Evolutionary conservation across 306 rosid species (phyloP), one percentile per base, ranked within the genome.

Genomic region (Begonia peltatifolia): DNA sequence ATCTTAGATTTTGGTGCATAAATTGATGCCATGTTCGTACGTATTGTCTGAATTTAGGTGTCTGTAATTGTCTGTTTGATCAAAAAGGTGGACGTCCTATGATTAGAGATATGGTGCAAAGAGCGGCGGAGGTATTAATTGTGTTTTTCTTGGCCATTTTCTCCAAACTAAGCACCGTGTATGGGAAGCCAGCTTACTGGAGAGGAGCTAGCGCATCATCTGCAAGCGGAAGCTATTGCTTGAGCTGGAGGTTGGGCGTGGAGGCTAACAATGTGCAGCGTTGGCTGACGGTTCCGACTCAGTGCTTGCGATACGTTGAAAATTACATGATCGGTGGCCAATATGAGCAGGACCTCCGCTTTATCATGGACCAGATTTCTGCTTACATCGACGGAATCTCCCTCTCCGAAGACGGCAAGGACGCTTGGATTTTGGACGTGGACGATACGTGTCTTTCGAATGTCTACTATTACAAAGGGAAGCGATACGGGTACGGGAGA

Each of bases 401-500:
- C 9, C 58, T 60, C 12, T 17, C 70, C 1, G 18, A 4, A 1
- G 80, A 78, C 22, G 81, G 72, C 55, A n/a, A 50, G 56, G 84
- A 87, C 17, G 89, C 82, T 1, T 87, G 89, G 94, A 65, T 83
- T 22, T 52, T 83, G 11, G 94, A 87, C 20, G 94, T 87, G 9
- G 96, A 87, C 17, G 96, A 83, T 64, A 87, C 96, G 12, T 83
- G 96, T 69, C 61, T 87, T 53, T 87, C 94, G 14, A 87, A 87
- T 72, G 13, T 87, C 5, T 22, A 56, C 9, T 87, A 78, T 51
- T 87, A 87, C 68, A 18, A 56, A 59, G 23, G 42, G 0, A 76
- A 47, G 22, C 52, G 80, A 63, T 87, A 75, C 14, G 96, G 96
- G 96, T 87, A 73, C 30, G 35, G 53, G 23, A 36, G 8, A 20